Percentiles rank a stretch among this genome's conserved stretches.
Conservation (phyloP, 345 rosid genomes). For the Corymbia maculata region DNA sequence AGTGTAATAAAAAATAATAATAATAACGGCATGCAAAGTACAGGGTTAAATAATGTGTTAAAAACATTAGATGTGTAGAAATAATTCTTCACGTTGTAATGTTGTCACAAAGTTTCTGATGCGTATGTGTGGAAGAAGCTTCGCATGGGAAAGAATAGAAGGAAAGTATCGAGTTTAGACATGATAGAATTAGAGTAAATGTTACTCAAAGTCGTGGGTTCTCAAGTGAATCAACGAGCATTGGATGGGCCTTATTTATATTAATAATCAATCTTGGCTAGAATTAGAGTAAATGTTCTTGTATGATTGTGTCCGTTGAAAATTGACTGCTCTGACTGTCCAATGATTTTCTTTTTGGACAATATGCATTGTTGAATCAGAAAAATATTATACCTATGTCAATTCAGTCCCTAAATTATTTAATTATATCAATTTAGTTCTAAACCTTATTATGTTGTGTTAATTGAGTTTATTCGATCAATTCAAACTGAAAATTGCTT, state of each 20-base stretch:
- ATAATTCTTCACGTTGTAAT: neutral
- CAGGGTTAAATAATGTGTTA: neutral
- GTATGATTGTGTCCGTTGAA: neutral
- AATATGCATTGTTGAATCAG: neutral
- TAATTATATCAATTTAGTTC: neutral
- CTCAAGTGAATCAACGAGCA: neutral
- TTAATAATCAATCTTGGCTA: neutral
- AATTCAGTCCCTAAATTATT: neutral
- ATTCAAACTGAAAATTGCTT: neutral
- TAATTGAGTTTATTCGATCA: neutral
- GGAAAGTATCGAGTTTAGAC: neutral
- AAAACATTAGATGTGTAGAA: neutral
- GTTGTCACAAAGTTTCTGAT: neutral
- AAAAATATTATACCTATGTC: too few species aligned
- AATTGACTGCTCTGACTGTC: neutral
- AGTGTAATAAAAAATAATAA: neutral
- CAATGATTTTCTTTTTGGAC: neutral
- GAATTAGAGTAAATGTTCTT: neutral
- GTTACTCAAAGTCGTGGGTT: neutral
- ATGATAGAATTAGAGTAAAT: neutral
- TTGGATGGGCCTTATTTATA: neutral
- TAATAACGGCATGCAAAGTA: neutral
- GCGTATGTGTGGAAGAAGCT: neutral
- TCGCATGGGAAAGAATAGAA: neutral
- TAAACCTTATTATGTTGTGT: too few species aligned